These are phyloP conservation scores for Sideroxylon spinosum DNA, from an alignment of 179 eudicot species.

Conservation along the genomic window DNA sequence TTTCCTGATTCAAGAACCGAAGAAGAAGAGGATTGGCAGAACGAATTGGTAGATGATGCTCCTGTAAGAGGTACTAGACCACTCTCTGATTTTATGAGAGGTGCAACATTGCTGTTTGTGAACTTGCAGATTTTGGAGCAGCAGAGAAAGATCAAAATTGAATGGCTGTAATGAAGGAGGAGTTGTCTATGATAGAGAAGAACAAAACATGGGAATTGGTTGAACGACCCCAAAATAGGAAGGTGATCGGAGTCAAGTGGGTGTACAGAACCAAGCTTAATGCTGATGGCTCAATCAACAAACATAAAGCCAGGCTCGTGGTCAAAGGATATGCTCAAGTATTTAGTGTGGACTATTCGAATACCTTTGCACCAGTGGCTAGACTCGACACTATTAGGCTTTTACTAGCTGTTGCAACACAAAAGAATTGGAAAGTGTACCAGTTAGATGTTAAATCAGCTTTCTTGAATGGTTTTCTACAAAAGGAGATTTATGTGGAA, in stretches of 20 bases:
- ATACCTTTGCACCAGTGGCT: slow-evolving; percentile 11
- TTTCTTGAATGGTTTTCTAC: slow-evolving; percentile 12
- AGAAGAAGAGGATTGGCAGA: no score
- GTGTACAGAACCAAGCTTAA: slow-evolving; percentile 15
- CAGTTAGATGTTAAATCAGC: slow-evolving; percentile 8
- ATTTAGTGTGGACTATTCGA: not conserved
- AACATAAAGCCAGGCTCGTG: slow-evolving; percentile 10
- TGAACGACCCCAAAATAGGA: not conserved
- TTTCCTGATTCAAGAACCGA: no score
- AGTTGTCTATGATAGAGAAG: not conserved
- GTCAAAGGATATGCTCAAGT: slow-evolving; percentile 6
- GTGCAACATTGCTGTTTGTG: not conserved
- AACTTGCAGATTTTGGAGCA: not conserved
- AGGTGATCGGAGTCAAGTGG: slow-evolving; percentile 5
- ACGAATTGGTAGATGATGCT: no score
- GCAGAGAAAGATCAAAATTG: not conserved
- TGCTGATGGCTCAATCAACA: slow-evolving; percentile 1
- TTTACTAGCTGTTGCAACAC: not conserved
- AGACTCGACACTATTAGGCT: not conserved
- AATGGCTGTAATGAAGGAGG: slow-evolving; percentile 13
- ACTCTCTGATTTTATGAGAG: no score
- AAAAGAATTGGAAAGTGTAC: not conserved
- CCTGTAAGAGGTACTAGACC: no score
- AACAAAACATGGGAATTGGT: slow-evolving; percentile 7
- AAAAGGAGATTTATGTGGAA: slow-evolving; percentile 9